phyloP scores from a whole-genome alignment of 169 alveolate species.

The Fabrea salina region DNA sequence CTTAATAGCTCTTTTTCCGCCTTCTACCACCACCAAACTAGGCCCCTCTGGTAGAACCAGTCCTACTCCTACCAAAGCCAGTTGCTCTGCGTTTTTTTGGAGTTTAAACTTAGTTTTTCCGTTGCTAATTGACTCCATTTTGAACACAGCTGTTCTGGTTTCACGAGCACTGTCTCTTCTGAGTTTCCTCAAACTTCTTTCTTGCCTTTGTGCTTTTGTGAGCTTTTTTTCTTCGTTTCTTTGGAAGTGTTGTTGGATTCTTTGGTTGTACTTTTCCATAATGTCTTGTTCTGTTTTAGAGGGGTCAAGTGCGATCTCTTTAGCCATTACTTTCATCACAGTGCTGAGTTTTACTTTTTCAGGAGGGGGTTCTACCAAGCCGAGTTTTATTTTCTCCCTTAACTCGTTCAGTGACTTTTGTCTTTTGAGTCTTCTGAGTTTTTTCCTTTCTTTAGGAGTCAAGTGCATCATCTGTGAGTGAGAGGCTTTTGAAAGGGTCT shows the following conservation, averaged over 20 bases:
- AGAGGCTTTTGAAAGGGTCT: not conserved
- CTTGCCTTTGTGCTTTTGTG: conserved; percentile 61
- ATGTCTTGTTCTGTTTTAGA: conserved; percentile 64
- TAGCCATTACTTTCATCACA: conserved; percentile 60
- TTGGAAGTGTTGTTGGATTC: conserved; percentile 55
- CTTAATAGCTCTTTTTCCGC: conserved; percentile 78
- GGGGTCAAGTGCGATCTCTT: conserved; percentile 73
- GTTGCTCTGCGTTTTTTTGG: conserved; percentile 63
- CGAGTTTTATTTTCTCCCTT: conserved; percentile 66
- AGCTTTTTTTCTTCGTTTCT: conserved; percentile 63
- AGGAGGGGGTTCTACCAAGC: conserved; percentile 66
- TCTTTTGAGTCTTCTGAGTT: conserved; percentile 49
- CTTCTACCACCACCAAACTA: conserved; percentile 68
- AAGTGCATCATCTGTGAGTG: conserved; percentile 40
- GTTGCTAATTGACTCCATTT: conserved; percentile 41
- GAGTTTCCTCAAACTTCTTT: conserved; percentile 55
- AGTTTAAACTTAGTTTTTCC: conserved; percentile 56
- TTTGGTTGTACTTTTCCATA: conserved; percentile 46
- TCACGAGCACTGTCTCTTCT: conserved; percentile 61
- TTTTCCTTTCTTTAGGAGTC: conserved; percentile 69
- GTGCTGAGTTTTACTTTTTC: conserved; percentile 68
- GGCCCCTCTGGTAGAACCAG: conserved; percentile 35
- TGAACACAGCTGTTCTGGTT: conserved; percentile 61
- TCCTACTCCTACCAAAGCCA: conserved; percentile 57
- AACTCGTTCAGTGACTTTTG: conserved; percentile 56